Evolutionary conservation across 345 rosid genomes (phyloP).

Genomic region (Diplotaxis tenuifolia): DNA sequence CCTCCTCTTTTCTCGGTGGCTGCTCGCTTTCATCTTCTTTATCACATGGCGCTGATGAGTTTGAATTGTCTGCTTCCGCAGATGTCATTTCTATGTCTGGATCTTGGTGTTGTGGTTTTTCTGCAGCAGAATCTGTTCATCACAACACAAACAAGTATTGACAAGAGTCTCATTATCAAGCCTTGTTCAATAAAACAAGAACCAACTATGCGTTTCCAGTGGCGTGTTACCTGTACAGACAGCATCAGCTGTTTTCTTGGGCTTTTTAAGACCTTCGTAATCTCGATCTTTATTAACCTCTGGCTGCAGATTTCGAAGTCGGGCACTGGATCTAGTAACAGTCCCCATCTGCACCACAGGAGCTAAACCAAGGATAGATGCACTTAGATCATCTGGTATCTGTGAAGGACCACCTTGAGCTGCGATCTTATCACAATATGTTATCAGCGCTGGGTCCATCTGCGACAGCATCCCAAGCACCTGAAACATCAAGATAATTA

Average conservation of each 20-base stretch:
- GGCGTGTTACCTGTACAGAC: conserved; percentile 53
- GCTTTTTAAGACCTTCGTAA: conserved; percentile 71
- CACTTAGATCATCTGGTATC: conserved; percentile 73
- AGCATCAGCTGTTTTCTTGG: conserved; percentile 61
- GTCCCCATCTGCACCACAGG: conserved; percentile 84
- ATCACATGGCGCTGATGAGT: conserved; percentile 38
- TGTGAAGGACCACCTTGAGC: conserved; percentile 81
- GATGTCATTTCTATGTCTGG: conserved; percentile 39
- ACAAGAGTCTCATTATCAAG: too few species aligned
- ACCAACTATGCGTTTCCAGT: not conserved
- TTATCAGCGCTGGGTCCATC: conserved; percentile 90
- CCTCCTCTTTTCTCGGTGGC: conserved; percentile 19
- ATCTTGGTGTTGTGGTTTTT: conserved; percentile 49
- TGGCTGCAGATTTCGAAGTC: conserved; percentile 90
- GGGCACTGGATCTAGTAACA: conserved; percentile 84
- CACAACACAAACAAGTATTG: conserved; percentile 8
- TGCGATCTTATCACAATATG: conserved; percentile 83
- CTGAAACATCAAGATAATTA: conserved; percentile 39
- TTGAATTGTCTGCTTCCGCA: conserved; percentile 38
- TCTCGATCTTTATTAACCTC: conserved; percentile 72
- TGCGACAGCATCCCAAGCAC: conserved; percentile 96
- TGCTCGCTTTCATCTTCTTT: conserved; percentile 19
- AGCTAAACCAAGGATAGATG: conserved; percentile 53
- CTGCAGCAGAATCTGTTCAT: conserved; percentile 53
- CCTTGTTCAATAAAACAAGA: not conserved